phyloP scores from a whole-genome alignment of 2,329 filamentous ascomycete genomes.

The Cladosporium sp. region DNA sequence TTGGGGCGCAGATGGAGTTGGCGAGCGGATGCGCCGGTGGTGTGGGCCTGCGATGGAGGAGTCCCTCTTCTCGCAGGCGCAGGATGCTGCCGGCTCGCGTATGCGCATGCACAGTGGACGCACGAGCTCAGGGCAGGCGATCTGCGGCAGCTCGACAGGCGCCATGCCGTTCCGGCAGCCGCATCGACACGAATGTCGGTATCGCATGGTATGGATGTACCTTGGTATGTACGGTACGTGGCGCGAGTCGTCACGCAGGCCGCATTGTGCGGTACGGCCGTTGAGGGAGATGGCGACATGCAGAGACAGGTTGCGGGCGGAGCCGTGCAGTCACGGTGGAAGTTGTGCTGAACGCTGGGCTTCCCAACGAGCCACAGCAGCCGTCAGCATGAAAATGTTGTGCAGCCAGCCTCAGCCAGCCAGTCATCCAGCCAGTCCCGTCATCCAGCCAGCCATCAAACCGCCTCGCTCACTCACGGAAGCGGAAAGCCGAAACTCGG shows the following conservation, averaged over 20 bases:
- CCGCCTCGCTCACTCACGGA: too few relatives aligned
- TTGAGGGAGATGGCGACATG: neutral
- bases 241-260: conserved; percentile 6
- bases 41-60: conserved; percentile 1
- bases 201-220: neutral
- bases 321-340: neutral
- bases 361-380: conserved; percentile 3
- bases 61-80: too few relatives aligned
- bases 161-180: neutral
- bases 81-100: neutral
- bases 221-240: neutral
- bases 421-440: too few relatives aligned
- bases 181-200: neutral
- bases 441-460: too few relatives aligned
- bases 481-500: too few relatives aligned
- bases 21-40: neutral
- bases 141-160: neutral
- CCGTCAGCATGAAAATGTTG: too few relatives aligned
- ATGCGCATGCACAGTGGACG: neutral
- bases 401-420: too few relatives aligned
- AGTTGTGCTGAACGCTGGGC: neutral
- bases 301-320: conserved; percentile 1
- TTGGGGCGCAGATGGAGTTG: neutral
- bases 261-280: neutral
- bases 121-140: conserved; percentile 4